Conservation (phyloP, 768 basidiomycete species). For the Solioccasus polychromus region DNA sequence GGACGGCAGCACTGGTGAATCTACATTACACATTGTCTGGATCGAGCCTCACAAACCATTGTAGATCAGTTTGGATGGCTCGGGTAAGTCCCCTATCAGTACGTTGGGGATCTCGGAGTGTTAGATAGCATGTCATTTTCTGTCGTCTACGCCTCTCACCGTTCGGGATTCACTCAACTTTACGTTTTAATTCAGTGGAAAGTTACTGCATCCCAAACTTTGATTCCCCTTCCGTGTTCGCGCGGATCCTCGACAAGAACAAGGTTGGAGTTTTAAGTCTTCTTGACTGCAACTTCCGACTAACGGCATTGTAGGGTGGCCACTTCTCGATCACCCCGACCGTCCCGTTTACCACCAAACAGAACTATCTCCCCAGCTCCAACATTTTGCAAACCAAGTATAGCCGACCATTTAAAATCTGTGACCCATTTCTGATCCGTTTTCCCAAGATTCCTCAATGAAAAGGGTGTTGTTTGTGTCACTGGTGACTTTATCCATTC, state of each 20-base stretch:
- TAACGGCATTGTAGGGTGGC: conserved; percentile 56
- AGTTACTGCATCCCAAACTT: conserved; percentile 92
- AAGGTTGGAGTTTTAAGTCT: conserved; percentile 38
- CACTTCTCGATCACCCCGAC: conserved; percentile 88
- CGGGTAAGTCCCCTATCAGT: conserved; percentile 46
- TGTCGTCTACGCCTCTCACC: neutral
- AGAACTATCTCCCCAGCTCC: conserved; percentile 79
- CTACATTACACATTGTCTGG: conserved; percentile 3
- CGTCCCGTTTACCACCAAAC: conserved; percentile 67
- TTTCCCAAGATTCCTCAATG: conserved; percentile 66
- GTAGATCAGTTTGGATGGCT: conserved; percentile 76
- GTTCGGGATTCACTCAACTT: conserved; percentile 2
- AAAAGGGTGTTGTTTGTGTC: conserved; percentile 80
- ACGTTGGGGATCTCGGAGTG: neutral
- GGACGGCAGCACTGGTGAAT: conserved; percentile 72
- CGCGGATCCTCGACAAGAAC: conserved; percentile 83
- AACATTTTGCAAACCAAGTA: conserved; percentile 86
- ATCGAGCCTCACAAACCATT: neutral
- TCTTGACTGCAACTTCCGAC: neutral
- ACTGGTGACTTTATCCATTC: conserved; percentile 48
- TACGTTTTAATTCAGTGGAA: conserved; percentile 54
- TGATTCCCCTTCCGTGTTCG: conserved; percentile 91
- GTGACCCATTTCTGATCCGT: neutral
- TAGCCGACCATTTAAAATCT: neutral
- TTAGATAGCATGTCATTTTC: too few relatives aligned